Conservation (phyloP, 1,284 basidiomycete species). For the Tilletia caries region DNA sequence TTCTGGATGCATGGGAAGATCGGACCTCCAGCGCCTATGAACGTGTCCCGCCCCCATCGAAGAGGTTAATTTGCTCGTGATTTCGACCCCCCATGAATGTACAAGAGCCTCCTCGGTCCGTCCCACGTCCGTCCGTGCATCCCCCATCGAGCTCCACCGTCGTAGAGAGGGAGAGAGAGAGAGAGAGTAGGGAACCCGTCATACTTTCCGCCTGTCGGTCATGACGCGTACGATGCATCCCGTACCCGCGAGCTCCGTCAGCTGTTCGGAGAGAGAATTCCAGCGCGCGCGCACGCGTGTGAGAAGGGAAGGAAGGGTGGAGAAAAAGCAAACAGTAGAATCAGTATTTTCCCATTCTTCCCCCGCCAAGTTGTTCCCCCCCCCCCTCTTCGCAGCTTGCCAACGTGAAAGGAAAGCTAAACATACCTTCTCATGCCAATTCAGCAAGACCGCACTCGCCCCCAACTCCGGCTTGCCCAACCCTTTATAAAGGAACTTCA, state of each 20-base stretch:
- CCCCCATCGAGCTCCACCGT: too few relatives aligned
- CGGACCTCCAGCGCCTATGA: too few relatives aligned
- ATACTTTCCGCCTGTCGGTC: slow-evolving; percentile 84
- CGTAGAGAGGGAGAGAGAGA: too few relatives aligned
- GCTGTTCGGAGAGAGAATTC: slow-evolving; percentile 62
- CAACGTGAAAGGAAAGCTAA: background rate
- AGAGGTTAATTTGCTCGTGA: too few relatives aligned
- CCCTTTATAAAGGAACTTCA: slow-evolving; percentile 98
- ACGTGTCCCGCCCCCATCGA: too few relatives aligned
- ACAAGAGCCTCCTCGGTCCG: too few relatives aligned
- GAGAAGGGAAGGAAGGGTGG: background rate
- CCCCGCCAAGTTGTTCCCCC: too few relatives aligned
- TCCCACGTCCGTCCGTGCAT: background rate
- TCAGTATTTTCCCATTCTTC: too few relatives aligned
- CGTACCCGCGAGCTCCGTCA: slow-evolving; percentile 90
- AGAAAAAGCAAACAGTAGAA: background rate
- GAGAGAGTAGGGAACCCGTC: slow-evolving; percentile 31
- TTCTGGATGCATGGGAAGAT: too few relatives aligned
- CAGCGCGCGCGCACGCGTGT: background rate
- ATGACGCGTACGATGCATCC: slow-evolving; percentile 96
- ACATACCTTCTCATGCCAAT: slow-evolving; percentile 91
- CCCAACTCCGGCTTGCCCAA: slow-evolving; percentile 72
- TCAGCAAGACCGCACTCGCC: slow-evolving; percentile 74
- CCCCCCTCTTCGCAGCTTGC: too few relatives aligned
- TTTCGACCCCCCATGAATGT: too few relatives aligned